Evolutionary conservation across 2,329 filamentous ascomycete species (phyloP), one percentile per base, ranked within the genome.

Genomic region (Botryosphaeria dothidea): DNA sequence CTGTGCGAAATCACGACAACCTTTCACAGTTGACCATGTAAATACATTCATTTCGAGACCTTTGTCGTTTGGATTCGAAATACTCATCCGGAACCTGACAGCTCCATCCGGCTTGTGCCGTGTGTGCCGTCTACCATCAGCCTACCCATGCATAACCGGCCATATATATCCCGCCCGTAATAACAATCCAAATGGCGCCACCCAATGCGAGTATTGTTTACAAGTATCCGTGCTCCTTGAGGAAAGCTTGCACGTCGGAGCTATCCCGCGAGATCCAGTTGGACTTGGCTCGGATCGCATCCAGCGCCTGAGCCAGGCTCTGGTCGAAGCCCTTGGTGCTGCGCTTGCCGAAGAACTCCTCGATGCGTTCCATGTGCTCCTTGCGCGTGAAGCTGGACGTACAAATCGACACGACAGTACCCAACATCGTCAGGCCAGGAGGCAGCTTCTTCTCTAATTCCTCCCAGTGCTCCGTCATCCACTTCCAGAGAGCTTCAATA

Each of bases 391-490:
- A 96, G 74, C 90, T 89, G 46, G 88, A 88, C 1, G 92, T 94
- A 71, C 89, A 90, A 71, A 97, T 91, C 65, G 88, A 87, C 3
- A 98, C 92, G 71, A 97, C 89, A 49, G 86, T 89, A 68, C 92
- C 91, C 52, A 98, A 84, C 86, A 98, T 94, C 41, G 90, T 90
- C 70, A 96, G 85, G 19, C 88, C 90, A n/a, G 94, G 92, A 29
- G 93, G 93, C 51, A 97, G 86, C 73, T 91, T 89, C 83, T 91
- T 88, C 76, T 88, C 86, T 48, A 98, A 83, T 36, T 87, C 84
- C n/a, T 92, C 91, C 93, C 94, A 98, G 80, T 96, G 95, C 69
- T 88, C 84, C 75, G 89, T 91, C 82, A 96, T 84, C 91, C 92
- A 98, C 19, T 77, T 79, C 85, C 91, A 97, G 65, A 97, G 85